Evolutionary conservation across 1,284 basidiomycete genomes (phyloP), one percentile per base, ranked within the genome.

Genomic region (Pholiota adiposa): DNA sequence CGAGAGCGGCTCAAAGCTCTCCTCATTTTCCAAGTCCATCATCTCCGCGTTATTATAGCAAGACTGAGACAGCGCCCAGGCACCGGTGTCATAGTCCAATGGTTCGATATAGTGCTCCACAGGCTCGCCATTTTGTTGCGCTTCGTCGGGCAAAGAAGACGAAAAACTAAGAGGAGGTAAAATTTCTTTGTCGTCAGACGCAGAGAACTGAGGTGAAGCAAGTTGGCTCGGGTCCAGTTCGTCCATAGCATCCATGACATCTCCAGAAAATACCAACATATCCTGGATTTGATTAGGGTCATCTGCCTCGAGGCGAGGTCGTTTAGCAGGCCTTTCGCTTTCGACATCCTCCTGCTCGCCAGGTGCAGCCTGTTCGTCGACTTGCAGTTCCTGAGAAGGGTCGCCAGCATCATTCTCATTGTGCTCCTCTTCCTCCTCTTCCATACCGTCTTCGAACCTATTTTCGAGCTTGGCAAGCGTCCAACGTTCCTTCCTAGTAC

Each of bases 161-260:
- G 63, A 63, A 14, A 61, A 56, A 8, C 60, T 56, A 23, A 51
- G 51, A 11, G 65, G 67, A 14, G 67, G 66, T 53, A 66, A 63
- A 34, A 66, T 63, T 56, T 67, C 65, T 38, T 65, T 69, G 16
- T 66, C 62, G 27, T 53, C 56, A n/a, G 56, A 52, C 11, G 40
- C 44, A 25, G 40, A 52, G 12, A 38, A 12, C 18, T 18, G 49
- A n/a, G 56, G 49, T 12, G 49, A 53, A 21, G 11, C 43, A 36
- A 21, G 44, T 14, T 38, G 31, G 14, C 27, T 21, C 27, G 18
- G 18, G 18, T 21, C 16, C 25, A 25, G 18, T 21, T 36, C 40
- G 25, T 23, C 3, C 6, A 6, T 3, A 11, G 11, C 19, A 52
- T 36, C 23, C 19, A n/a, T n/a, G n/a, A 43, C 34, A 4, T n/a